Base-by-base conservation (phyloP, 2,329 filamentous ascomycete genomes). In the Fusarium protoensiforme region DNA sequence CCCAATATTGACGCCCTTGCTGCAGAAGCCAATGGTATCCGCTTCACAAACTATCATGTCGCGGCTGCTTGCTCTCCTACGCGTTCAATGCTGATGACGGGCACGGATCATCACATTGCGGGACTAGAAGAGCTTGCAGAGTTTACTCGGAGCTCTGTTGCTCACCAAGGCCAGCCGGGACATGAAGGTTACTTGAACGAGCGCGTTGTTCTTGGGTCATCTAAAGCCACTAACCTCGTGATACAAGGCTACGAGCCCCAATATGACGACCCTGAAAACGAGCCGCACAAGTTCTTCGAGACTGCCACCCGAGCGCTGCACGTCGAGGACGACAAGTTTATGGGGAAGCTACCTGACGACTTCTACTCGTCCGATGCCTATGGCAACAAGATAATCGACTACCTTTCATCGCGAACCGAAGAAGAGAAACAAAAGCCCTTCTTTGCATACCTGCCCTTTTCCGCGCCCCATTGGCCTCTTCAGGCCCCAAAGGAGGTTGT, bases 1-100 rank as follows among this genome's bases (percentile, higher is more conserved):
- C 79, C 80, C 9, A 74, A 79, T 14, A 76, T 82, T 13, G 75
- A 80, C 38, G 66, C 59, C 16, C 72, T 81, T 1, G 85, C 87
- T 2, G 81, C 84, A 16, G 77, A 80, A 48, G 74, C 71, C 11
- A 79, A 80, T 63, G 87, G 89, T 27, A 79, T 92, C n/a, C 87
- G 89, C 7, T 90, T 92, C 76, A 92, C 89, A 0, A 88, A 91
- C 74, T 92, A 91, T 79, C 90, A 92, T 76, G 88, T 89, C 1
- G 90, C 91, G 0, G 87, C 90, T 4, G 90, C 90, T 61, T 92
- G 90, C 80, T 91, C 89, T 60, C 91, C 91, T 2, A 90, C 89
- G 4, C 84, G 90, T 38, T 88, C 90, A n/a, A 92, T 92, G 90
- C 86, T 92, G 72, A 88, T 92, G 85, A 91, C 89, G 14, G 78